Conservation (phyloP, 345 rosid species). For the Nasturtium officinale region DNA sequence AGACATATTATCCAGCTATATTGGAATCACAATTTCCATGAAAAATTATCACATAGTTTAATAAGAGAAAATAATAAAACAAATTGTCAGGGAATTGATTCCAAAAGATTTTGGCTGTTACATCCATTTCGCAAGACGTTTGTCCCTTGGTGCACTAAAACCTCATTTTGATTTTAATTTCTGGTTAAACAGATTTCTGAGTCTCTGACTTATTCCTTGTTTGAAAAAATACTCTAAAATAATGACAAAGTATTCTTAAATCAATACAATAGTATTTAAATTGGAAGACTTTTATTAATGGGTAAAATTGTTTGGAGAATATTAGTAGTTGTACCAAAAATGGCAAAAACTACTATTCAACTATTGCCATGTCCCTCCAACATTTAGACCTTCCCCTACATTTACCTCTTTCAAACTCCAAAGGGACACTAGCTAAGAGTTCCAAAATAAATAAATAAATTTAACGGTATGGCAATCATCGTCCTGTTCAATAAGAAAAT, state of each 20-base stretch:
- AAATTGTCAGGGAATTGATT: conserved; percentile 40
- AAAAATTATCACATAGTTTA: neutral
- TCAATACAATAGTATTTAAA: conserved; percentile 1
- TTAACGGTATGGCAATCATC: neutral
- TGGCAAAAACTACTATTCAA: conserved; percentile 32
- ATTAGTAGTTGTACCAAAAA: conserved; percentile 40
- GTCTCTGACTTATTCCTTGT: conserved; percentile 39
- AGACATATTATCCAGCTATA: neutral
- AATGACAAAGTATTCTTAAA: neutral
- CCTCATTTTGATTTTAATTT: conserved; percentile 19
- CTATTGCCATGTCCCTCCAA: conserved; percentile 29
- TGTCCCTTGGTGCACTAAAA: conserved; percentile 44
- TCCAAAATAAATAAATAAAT: neutral
- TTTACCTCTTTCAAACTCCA: conserved; percentile 30
- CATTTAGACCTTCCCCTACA: conserved; percentile 19
- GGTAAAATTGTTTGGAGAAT: neutral
- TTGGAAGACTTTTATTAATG: conserved; percentile 25
- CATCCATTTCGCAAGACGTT: conserved; percentile 34
- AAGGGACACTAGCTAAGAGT: conserved; percentile 24
- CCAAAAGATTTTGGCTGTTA: conserved; percentile 38
- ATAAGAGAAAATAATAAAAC: conserved; percentile 10
- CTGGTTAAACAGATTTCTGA: conserved; percentile 19
- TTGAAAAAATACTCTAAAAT: neutral
- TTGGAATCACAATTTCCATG: conserved; percentile 25
- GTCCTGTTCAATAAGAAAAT: conserved; percentile 3